Evolutionary conservation across 2,329 filamentous ascomycete genomes (phyloP).

Genomic region (Plenodomus lindquistii): DNA sequence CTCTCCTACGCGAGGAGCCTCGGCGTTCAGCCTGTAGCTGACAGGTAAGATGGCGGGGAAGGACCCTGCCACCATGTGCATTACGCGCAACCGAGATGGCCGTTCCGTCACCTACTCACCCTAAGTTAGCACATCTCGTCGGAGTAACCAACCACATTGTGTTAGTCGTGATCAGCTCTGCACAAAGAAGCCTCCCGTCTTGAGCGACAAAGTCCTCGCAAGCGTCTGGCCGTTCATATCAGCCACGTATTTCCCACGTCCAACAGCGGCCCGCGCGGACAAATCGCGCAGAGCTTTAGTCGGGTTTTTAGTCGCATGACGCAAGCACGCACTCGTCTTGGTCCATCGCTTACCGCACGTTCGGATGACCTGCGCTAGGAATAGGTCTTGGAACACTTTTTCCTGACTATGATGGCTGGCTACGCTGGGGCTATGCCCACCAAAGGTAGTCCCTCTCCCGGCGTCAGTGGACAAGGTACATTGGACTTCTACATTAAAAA

Average conservation of each 20-base stretch:
- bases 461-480: background rate
- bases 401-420: constrained; percentile 1
- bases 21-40: background rate
- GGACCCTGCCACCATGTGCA: too few species aligned
- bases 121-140: background rate
- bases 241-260: constrained; percentile 7
- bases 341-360: background rate
- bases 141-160: constrained; percentile 3
- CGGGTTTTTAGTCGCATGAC: constrained; percentile 7
- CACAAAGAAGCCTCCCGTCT: background rate
- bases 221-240: background rate
- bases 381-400: background rate
- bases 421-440: background rate
- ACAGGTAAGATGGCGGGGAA: background rate
- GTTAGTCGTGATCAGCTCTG: background rate
- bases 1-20: background rate
- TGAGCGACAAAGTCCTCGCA: background rate
- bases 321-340: too few species aligned
- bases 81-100: too few species aligned
- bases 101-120: background rate
- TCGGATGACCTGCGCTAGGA: background rate
- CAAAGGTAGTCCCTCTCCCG: constrained; percentile 3
- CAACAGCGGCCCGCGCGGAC: constrained; percentile 6
- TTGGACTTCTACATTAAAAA: background rate
- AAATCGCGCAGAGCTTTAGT: constrained; percentile 2